A percentile compares a stretch with the other conserved stretches of the same genome.
Evolutionary conservation across 345 rosid species (phyloP).

Genomic region (Anastatica hierochuntica): DNA sequence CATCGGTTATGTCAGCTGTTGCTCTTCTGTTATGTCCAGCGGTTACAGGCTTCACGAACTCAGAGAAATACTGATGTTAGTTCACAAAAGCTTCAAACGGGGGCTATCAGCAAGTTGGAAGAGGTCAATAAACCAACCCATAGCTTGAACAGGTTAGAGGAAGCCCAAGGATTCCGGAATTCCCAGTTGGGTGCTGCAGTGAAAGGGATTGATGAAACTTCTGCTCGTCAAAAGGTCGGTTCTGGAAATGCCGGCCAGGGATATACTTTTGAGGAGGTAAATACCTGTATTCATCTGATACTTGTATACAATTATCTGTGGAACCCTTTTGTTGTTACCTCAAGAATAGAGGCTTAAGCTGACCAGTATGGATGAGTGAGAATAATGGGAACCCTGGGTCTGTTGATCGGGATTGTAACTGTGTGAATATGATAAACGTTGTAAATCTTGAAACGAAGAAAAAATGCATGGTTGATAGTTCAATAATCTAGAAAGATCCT

Average conservation of each 20-base stretch:
- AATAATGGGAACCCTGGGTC: slow-evolving; percentile 1
- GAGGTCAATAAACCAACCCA: slow-evolving; percentile 64
- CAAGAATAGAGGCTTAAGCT: background rate
- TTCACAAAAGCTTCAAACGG: slow-evolving; percentile 64
- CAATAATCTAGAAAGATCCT: too few species aligned
- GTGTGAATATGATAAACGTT: too few species aligned
- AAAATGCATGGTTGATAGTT: too few species aligned
- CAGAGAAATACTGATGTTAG: slow-evolving; percentile 64
- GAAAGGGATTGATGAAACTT: slow-evolving; percentile 78
- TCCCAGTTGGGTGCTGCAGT: slow-evolving; percentile 59
- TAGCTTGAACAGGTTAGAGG: slow-evolving; percentile 55
- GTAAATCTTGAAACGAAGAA: too few species aligned
- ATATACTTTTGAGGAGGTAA: slow-evolving; percentile 96
- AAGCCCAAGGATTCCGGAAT: slow-evolving; percentile 54
- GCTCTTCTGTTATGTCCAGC: slow-evolving; percentile 86
- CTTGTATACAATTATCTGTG: background rate
- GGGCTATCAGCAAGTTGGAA: slow-evolving; percentile 63
- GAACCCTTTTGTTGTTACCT: slow-evolving; percentile 4
- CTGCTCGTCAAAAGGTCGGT: slow-evolving; percentile 68
- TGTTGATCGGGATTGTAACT: too few species aligned
- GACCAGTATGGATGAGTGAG: slow-evolving; percentile 10
- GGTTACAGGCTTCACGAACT: slow-evolving; percentile 55
- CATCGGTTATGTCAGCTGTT: slow-evolving; percentile 94
- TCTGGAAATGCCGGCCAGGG: slow-evolving; percentile 99
- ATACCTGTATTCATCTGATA: background rate